Base-by-base conservation (phyloP, 2,329 filamentous ascomycete genomes). In the Capronia americana region DNA sequence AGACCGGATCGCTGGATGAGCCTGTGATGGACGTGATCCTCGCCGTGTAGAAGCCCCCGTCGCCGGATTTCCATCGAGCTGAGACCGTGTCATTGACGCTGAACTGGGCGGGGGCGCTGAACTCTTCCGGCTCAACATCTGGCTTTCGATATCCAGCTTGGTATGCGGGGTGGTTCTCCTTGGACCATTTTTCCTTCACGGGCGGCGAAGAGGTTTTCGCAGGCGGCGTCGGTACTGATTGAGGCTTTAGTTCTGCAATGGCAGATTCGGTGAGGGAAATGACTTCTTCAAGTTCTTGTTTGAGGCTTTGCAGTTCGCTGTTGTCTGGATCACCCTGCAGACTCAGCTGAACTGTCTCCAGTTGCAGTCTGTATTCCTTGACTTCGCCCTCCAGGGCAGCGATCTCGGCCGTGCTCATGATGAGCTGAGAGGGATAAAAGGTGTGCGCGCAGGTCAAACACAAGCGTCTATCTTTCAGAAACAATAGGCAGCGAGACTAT, bases 1-100 rank as follows among this genome's bases (percentile, higher is more conserved):
- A 99, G 70, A 97, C 92, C 41, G 93, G 94, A 60, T 92, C 91
- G 51, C 88, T 91, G n/a, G 90, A 89, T 8, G 93, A 97, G 65
- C 95, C 95, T 24, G 94, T 97, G 73, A 97, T 93, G 60, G 91
- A 93, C 59, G 92, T 94, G 78, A 99, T 96, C 74, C 92, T 90
- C 50, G 93, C 95, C 54, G 92, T 90, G 80, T 98, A 98, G 80
- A 93, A 97, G 26, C 87, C 86, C 75, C 91, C 92, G 79, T 99
- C 95, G 62, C 92, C 93, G 10, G 92, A 91, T 55, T 90, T 82
- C 92, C 93, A 99, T 79, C 94, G 93, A 55, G 94, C 95, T 78
- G 95, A 84, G 61, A 97, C 91, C 34, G 84, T 91, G 75, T 99
- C 95, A 76, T 97, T 97, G 71, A 97, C 92, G 64, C 90, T 87